Percentiles rank a stretch among this genome's conserved stretches.
Evolutionary conservation across 768 basidiomycete species (phyloP).

Genomic region (Leccinum subtestaceum): DNA sequence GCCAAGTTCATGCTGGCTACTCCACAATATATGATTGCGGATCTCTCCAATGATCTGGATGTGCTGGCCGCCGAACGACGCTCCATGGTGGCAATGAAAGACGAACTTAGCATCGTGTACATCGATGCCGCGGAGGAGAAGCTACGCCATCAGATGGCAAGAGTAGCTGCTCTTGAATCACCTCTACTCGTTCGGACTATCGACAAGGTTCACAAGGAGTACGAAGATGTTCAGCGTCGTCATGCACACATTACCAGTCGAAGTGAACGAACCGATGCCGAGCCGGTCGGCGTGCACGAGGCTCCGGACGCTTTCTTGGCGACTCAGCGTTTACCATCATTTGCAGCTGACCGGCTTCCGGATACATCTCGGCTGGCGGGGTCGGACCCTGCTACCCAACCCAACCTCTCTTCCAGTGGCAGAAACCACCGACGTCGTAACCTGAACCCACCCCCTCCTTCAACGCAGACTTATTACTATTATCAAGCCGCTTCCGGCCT

Average conservation of each 20-base stretch:
- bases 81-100: slow-evolving; percentile 60
- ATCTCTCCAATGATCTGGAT: slow-evolving; percentile 69
- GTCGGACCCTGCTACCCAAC: slow-evolving; percentile 5
- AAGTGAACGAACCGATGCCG: slow-evolving; percentile 20
- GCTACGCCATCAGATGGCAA: slow-evolving; percentile 75
- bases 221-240: slow-evolving; percentile 52
- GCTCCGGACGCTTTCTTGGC: slow-evolving; percentile 60
- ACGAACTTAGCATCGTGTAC: slow-evolving; percentile 76
- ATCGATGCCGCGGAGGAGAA: slow-evolving; percentile 76
- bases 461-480: slow-evolving; percentile 89
- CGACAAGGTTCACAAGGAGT: slow-evolving; percentile 57
- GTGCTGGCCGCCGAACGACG: slow-evolving; percentile 72
- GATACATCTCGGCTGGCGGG: slow-evolving; percentile 1
- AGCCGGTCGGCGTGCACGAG: slow-evolving; percentile 31
- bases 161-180: slow-evolving; percentile 73
- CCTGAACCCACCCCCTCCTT: slow-evolving; percentile 82
- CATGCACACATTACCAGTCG: slow-evolving; percentile 14
- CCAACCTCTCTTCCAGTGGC: slow-evolving; percentile 23
- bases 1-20: slow-evolving; percentile 97
- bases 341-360: slow-evolving; percentile 8
- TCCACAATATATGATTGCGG: slow-evolving; percentile 73
- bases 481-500: slow-evolving; percentile 93
- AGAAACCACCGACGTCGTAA: slow-evolving; percentile 64
- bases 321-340: slow-evolving; percentile 31
- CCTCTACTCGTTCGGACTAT: slow-evolving; percentile 60